Base-by-base conservation (phyloP, 208 protist genomes). In the Wallacemonas rigidus region DNA sequence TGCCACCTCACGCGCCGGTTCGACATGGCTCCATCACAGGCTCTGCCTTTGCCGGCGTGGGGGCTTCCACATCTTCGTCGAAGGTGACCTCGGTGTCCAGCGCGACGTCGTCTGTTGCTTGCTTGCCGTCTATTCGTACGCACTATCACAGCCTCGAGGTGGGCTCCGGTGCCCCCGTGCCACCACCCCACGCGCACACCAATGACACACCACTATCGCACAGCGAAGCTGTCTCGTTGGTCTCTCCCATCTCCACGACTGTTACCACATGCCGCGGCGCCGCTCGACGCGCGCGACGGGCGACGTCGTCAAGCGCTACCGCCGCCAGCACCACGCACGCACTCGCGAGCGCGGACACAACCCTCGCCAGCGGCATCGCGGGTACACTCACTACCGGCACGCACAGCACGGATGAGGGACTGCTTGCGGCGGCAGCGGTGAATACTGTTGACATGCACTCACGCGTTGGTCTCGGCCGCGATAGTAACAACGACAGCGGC, bases 351-450 rank as follows among this genome's bases (percentile, higher is more conserved):
- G 38, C 38, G 4, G 43, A 50, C 12, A 0, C 56, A 5, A 62
- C 56, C 6, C 14, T 38, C 6, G 56, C 56, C 36, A 62, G 26
- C 56, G 35, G 56, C 11, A 58, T 1, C 47, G 17, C 3, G 4
- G 63, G 8, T 3, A 69, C 54, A n/a, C 15, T 45, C 63, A 54
- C 50, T 6, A 5, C 8, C 4, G 17, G 17, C 48, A 69, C 44
- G 63, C 44, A 57, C 48, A 57, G 63, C 48, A 57, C 44, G 47
- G 63, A 69, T 11, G 48, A 69, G 5, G 48, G 60, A 9, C 2
- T 43, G 12, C 50, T 43, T 3, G 43, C 2, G 4, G 41, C 51
- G 39, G 39, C 51, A 11, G 8, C 26, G 17, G 44, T 26, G n/a
- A 47, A 55, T 8, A 40, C 53, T 26, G 56, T 55, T 15, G 39